Percentiles rank a stretch among this genome's conserved stretches.
Evolutionary conservation across 768 basidiomycete species (phyloP).

Genomic region (Tremella yokohamensis): DNA sequence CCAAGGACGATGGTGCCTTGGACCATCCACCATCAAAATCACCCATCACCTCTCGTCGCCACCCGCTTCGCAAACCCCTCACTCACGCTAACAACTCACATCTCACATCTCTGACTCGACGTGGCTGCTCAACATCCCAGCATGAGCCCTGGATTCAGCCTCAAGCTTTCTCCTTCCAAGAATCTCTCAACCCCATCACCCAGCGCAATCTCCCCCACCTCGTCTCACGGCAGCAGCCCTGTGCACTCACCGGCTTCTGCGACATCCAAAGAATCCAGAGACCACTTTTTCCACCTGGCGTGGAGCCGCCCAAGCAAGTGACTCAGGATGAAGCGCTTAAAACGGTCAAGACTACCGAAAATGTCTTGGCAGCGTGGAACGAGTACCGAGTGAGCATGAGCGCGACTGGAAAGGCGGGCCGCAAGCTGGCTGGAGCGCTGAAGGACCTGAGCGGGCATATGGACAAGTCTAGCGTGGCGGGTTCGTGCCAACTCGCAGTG

Average conservation of each 20-base stretch:
- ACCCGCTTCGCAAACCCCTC: no score
- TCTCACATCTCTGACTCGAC: no score
- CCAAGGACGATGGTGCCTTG: no score
- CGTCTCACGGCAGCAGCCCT: neutral
- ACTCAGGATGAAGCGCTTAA: slow-evolving; percentile 18
- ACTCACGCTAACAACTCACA: no score
- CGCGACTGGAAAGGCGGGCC: slow-evolving; percentile 17
- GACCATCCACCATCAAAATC: no score
- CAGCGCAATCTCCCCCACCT: neutral
- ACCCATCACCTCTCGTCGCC: no score
- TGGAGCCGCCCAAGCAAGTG: slow-evolving; percentile 1
- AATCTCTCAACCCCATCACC: slow-evolving; percentile 3
- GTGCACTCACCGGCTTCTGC: neutral
- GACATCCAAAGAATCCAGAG: neutral
- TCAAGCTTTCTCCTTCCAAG: slow-evolving; percentile 9
- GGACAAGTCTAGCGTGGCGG: slow-evolving; percentile 19
- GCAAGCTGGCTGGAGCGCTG: slow-evolving; percentile 18
- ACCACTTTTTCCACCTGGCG: neutral
- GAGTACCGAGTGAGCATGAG: slow-evolving; percentile 19
- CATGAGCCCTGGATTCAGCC: slow-evolving; percentile 10
- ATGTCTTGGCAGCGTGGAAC: slow-evolving; percentile 20
- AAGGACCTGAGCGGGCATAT: slow-evolving; percentile 11
- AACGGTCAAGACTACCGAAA: slow-evolving; percentile 18
- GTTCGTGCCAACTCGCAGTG: slow-evolving; percentile 15
- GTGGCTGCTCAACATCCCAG: no score